Base-by-base conservation (phyloP, 164 flowering plant genomes). In the Nelumbo lutea region DNA sequence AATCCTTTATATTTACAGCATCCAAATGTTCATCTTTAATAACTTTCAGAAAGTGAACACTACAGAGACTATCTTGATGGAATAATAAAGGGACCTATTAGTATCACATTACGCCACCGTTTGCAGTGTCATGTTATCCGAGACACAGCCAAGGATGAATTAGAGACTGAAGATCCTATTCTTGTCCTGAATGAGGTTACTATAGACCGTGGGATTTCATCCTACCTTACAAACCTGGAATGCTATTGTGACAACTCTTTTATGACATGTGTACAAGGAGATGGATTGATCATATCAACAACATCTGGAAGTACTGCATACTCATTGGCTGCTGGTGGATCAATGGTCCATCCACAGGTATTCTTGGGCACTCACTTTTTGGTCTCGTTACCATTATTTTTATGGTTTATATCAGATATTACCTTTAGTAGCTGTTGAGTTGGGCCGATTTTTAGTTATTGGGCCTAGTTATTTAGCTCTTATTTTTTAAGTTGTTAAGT, bases 291-390 rank as follows among this genome's bases (percentile, higher is more conserved):
- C 47, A 64, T 95, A 66, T 92, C 99, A 44, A 95, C 97, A 47
- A 92, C 99, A 66, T 92, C 99, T 39, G 99, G 99, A 63, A 95
- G 99, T 79, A 95, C 99, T 15, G 99, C 99, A 64, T 95, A 95
- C 80, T 95, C 99, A 3, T 77, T 95, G 68, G 99, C 99, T 15
- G 99, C 98, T 72, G 99, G 99, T 69, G 99, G 99, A 73, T 95
- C 99, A 46, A 92, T 95, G 99, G 99, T 95, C 59, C 99, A 95
- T 74, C 99, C 99, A 52, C 98, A 92, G 99, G 99, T 85, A 82
- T 63, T 71, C 67, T 42, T 41, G 40, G 9, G 14, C 9, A 41
- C 52, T 52, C 57, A 38, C 62, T 47, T 40, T 1, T 42, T 58
- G 0, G 7, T 68, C 50, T 44, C 38, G 6, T 58, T 59, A n/a